Conservation (phyloP, 129 eudicot genomes). For the Centella asiatica region DNA sequence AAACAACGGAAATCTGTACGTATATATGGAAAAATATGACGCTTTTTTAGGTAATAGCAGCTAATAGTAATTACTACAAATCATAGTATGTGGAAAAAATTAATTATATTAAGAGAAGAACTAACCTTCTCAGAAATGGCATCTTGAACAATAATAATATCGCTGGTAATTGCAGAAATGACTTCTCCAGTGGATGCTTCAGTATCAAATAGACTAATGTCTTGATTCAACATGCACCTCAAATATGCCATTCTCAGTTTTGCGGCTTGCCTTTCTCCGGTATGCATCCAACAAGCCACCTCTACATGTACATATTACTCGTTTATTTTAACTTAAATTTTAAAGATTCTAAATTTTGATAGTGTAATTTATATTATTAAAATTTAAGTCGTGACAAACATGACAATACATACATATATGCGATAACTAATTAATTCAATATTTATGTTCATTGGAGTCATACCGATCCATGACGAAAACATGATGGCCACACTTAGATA, state of each 20-base stretch:
- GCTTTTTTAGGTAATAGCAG: no score
- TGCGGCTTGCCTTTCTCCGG: conserved; percentile 98
- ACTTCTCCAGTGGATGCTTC: conserved; percentile 99
- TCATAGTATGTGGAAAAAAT: not conserved
- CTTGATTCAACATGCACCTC: conserved; percentile 86
- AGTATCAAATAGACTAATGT: conserved; percentile 85
- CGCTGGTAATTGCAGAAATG: conserved; percentile 88
- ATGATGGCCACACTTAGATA: conserved; percentile 85
- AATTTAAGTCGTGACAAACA: no score
- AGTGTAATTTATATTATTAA: no score
- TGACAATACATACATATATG: not conserved
- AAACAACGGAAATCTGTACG: no score
- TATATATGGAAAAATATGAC: no score
- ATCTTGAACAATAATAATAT: conserved; percentile 88
- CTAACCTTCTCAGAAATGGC: conserved; percentile 98
- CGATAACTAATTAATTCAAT: not conserved
- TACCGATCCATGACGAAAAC: conserved; percentile 95
- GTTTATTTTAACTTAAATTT: not conserved
- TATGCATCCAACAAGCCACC: conserved; percentile 99
- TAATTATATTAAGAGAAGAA: conserved; percentile 3
- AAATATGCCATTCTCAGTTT: conserved; percentile 98
- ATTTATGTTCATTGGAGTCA: not conserved
- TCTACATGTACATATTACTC: conserved; percentile 21
- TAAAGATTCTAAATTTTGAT: no score
- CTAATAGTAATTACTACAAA: no score